Percentiles rank a stretch among this genome's conserved stretches.
These are phyloP conservation scores for Cucurbita pepo DNA, from an alignment of 306 rosid genomes.

Conservation along the genomic window DNA sequence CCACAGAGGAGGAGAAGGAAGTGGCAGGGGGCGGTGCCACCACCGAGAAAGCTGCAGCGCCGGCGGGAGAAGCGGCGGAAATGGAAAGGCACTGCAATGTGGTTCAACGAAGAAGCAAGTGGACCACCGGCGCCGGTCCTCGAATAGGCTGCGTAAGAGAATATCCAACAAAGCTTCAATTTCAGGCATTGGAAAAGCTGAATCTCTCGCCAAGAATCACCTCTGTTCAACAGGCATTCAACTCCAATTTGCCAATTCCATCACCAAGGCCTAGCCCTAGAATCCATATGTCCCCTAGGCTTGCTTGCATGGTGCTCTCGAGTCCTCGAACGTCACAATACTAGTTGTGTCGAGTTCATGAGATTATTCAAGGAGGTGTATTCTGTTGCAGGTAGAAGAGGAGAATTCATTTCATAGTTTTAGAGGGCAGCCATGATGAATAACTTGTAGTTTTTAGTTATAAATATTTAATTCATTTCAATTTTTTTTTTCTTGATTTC, in stretches of 20 bases:
- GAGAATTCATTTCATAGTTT: neutral
- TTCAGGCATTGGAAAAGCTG: slow-evolving; percentile 57
- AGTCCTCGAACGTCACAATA: slow-evolving; percentile 22
- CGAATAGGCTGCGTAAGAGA: slow-evolving; percentile 53
- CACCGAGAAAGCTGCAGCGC: neutral
- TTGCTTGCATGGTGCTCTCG: slow-evolving; percentile 37
- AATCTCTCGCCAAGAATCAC: slow-evolving; percentile 41
- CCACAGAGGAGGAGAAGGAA: neutral
- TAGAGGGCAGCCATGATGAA: neutral
- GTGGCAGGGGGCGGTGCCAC: neutral
- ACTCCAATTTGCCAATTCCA: slow-evolving; percentile 31
- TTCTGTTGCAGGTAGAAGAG: neutral
- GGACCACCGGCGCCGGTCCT: slow-evolving; percentile 49
- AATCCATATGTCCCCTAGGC: slow-evolving; percentile 49
- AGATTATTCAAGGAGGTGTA: neutral
- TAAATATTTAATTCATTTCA: neutral
- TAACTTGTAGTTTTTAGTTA: neutral
- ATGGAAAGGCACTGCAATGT: neutral
- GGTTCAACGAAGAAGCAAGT: slow-evolving; percentile 22
- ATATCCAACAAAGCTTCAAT: slow-evolving; percentile 52
- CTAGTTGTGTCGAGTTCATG: neutral
- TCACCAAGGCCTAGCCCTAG: slow-evolving; percentile 67
- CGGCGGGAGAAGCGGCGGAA: slow-evolving; percentile 9
- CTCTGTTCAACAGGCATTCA: neutral
- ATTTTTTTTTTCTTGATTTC: neutral